Evolutionary conservation across 139 green algal species (phyloP).

Genomic region (Coelastrella sp.): DNA sequence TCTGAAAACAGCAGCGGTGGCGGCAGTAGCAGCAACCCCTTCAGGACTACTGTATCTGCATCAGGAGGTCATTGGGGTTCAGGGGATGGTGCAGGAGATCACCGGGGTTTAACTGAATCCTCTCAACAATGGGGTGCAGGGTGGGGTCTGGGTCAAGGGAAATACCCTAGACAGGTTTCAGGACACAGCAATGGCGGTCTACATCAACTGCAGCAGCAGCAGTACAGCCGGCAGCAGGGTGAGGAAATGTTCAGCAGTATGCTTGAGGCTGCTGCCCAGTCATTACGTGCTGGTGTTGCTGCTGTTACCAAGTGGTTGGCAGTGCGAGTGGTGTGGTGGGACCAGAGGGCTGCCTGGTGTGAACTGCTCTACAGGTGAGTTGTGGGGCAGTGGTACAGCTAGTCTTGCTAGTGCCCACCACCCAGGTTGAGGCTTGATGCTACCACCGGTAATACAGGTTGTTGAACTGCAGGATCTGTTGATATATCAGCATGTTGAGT

Average conservation of each 20-base stretch:
- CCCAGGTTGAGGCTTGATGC: too few relatives aligned
- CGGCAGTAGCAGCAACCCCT: background rate
- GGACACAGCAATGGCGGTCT: background rate
- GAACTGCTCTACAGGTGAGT: slow-evolving; percentile 50
- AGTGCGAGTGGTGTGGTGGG: slow-evolving; percentile 49
- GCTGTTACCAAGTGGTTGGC: slow-evolving; percentile 44
- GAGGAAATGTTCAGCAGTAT: slow-evolving; percentile 23
- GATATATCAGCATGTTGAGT: too few relatives aligned
- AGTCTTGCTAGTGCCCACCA: too few relatives aligned
- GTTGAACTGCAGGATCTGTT: too few relatives aligned
- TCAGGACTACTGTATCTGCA: too few relatives aligned
- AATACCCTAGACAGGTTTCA: background rate
- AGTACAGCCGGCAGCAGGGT: background rate
- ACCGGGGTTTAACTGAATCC: too few relatives aligned
- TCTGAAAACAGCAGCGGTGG: background rate
- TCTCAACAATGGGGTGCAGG: slow-evolving; percentile 23
- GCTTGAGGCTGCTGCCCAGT: slow-evolving; percentile 36
- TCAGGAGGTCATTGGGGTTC: background rate
- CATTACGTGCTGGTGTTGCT: slow-evolving; percentile 10
- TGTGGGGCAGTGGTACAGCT: too few relatives aligned
- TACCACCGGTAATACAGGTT: too few relatives aligned
- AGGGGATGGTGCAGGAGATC: background rate
- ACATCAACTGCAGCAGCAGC: slow-evolving; percentile 7
- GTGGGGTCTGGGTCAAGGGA: background rate
- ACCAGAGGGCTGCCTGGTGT: slow-evolving; percentile 41